phyloP scores from a whole-genome alignment of 2,329 filamentous ascomycete species.

The Trichoderma lentiforme region DNA sequence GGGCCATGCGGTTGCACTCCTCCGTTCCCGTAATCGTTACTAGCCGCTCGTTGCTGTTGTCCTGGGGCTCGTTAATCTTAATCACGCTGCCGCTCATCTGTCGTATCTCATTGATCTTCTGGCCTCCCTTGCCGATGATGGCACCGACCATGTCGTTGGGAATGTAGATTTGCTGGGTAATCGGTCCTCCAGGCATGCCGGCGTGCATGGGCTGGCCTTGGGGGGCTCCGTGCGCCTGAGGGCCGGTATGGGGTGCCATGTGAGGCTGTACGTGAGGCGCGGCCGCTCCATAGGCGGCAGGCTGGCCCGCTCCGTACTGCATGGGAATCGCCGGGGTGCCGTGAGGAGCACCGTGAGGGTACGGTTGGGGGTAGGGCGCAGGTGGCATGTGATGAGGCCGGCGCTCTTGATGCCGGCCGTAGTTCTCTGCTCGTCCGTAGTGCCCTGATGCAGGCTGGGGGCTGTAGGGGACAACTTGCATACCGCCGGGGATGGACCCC shows the following conservation, averaged over 20 bases:
- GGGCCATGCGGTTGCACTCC: conserved; percentile 99
- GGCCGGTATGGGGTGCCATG: conserved; percentile 56
- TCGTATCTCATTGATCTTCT: conserved; percentile 99
- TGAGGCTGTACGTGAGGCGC: conserved; percentile 74
- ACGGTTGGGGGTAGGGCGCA: conserved; percentile 68
- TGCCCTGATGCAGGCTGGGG: conserved; percentile 90
- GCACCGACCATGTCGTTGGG: conserved; percentile 99
- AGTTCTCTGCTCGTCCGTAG: conserved; percentile 87
- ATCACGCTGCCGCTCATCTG: conserved; percentile 97
- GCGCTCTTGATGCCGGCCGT: conserved; percentile 68
- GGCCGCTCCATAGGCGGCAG: conserved; percentile 72
- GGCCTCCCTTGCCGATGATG: conserved; percentile 96
- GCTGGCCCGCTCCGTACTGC: conserved; percentile 70
- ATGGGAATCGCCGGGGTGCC: conserved; percentile 63
- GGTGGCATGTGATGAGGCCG: conserved; percentile 73
- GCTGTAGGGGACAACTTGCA: conserved; percentile 98
- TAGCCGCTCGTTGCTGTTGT: conserved; percentile 96
- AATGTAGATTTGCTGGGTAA: conserved; percentile 98
- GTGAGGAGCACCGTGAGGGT: conserved; percentile 61
- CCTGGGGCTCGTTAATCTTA: conserved; percentile 99
- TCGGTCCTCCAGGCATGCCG: conserved; percentile 56
- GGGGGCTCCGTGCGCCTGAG: conserved; percentile 60
- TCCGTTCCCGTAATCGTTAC: conserved; percentile 97
- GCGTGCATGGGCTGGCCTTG: conserved; percentile 74
- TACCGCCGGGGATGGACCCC: conserved; percentile 89